Evolutionary conservation across 305 asterid species (phyloP).

Genomic region (Stenogyne calaminthoides): DNA sequence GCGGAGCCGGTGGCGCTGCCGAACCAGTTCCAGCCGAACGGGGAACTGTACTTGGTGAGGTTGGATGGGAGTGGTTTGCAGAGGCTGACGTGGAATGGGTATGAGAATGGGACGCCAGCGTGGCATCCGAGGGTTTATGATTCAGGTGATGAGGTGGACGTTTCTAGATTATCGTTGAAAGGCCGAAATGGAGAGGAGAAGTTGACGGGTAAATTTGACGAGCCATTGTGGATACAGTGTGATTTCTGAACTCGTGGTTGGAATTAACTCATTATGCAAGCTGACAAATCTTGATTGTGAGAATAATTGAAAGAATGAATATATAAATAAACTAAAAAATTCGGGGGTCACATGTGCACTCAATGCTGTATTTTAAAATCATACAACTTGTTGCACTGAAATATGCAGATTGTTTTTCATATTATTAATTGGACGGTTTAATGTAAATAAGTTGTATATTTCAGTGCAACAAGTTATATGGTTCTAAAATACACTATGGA

Average conservation of each 20-base stretch:
- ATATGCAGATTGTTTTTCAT: too few relatives aligned
- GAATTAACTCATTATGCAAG: too few relatives aligned
- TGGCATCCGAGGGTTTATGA: slow-evolving; percentile 55
- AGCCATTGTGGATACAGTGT: slow-evolving; percentile 69
- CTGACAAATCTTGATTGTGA: too few relatives aligned
- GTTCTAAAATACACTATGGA: too few relatives aligned
- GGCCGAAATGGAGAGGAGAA: slow-evolving; percentile 36
- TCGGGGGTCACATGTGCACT: too few relatives aligned
- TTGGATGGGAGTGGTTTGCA: slow-evolving; percentile 72
- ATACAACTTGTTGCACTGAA: too few relatives aligned
- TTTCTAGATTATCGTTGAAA: slow-evolving; percentile 24
- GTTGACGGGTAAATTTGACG: slow-evolving; percentile 59
- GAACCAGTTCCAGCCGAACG: slow-evolving; percentile 87
- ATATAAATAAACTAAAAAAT: too few relatives aligned
- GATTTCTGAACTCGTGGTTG: slow-evolving; percentile 14
- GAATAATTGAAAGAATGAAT: too few relatives aligned
- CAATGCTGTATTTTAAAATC: too few relatives aligned
- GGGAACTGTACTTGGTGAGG: slow-evolving; percentile 65
- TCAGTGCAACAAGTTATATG: too few relatives aligned
- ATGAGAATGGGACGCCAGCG: slow-evolving; percentile 79
- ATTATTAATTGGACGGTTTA: too few relatives aligned
- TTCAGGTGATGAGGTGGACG: slow-evolving; percentile 13
- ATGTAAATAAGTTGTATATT: too few relatives aligned
- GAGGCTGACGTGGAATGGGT: slow-evolving; percentile 75
- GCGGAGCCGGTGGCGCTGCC: slow-evolving; percentile 80